Conservation (phyloP, 345 rosid genomes). For the Eucalyptus curtisii region DNA sequence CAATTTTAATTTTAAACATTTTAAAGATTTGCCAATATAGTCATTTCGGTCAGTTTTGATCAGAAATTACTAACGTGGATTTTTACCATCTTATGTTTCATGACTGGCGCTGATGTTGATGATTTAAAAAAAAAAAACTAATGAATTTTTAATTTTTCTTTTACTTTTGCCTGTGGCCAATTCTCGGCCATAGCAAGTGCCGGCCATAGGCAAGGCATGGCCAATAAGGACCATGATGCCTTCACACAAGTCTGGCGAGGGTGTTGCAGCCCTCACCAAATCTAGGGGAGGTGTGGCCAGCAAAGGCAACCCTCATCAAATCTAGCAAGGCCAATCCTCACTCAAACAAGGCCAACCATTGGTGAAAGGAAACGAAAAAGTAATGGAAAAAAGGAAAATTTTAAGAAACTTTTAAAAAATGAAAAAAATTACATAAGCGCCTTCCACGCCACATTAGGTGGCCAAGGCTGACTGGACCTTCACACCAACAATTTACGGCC, state of each 20-base stretch:
- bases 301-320: not conserved
- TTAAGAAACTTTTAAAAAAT: not conserved
- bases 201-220: not conserved
- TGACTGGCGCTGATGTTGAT: rapidly evolving
- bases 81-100: rapidly evolving
- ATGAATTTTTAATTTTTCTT: not conserved
- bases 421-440: not conserved
- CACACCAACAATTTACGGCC: not conserved
- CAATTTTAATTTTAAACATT: not conserved
- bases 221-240: not conserved
- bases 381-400: not conserved
- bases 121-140: not conserved
- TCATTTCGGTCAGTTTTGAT: not conserved
- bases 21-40: not conserved
- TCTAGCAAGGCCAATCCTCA: not conserved
- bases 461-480: rapidly evolving
- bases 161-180: rapidly evolving
- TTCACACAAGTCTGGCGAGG: not conserved
- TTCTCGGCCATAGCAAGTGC: not conserved
- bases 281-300: rapidly evolving
- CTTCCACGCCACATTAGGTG: rapidly evolving
- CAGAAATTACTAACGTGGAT: rapidly evolving
- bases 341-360: not conserved
- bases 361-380: not conserved
- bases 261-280: not conserved